A percentile compares a stretch with the other conserved stretches of the same genome.
phyloP scores from a whole-genome alignment of 768 basidiomycete genomes.

The Xanthoconium purpureum region DNA sequence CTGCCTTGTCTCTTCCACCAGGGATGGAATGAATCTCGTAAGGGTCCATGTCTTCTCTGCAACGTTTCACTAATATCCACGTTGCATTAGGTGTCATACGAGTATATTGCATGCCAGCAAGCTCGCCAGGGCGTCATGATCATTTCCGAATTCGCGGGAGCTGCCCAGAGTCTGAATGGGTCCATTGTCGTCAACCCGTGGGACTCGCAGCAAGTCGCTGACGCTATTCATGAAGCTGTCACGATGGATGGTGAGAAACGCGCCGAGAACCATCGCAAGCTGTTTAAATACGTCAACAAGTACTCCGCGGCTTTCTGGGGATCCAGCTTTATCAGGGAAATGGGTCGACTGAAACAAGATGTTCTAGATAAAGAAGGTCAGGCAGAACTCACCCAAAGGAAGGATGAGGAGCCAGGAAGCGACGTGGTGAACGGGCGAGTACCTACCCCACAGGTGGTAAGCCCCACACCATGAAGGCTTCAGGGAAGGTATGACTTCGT shows the following conservation, averaged over 20 bases:
- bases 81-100: constrained; percentile 84
- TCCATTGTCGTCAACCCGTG: constrained; percentile 97
- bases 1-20: constrained; percentile 89
- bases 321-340: constrained; percentile 83
- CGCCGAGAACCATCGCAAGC: constrained; percentile 91
- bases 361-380: constrained; percentile 36
- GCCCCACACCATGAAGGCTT: constrained; percentile 31
- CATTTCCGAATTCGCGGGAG: constrained; percentile 96
- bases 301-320: constrained; percentile 95
- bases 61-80: constrained; percentile 6
- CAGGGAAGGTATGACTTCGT: constrained; percentile 30
- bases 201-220: constrained; percentile 97
- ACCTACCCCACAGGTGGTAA: constrained; percentile 34
- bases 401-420: constrained; percentile 37
- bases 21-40: constrained; percentile 99
- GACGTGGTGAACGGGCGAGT: constrained; percentile 39
- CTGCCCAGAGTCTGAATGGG: constrained; percentile 93
- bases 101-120: constrained; percentile 95
- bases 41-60: constrained; percentile 26
- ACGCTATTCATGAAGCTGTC: constrained; percentile 95
- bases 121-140: constrained; percentile 95
- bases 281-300: constrained; percentile 96
- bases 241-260: constrained; percentile 80
- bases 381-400: constrained; percentile 33
- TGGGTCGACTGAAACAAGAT: constrained; percentile 56